Conservation (phyloP, 2,329 filamentous ascomycete species). For the Coniella lustricola region DNA sequence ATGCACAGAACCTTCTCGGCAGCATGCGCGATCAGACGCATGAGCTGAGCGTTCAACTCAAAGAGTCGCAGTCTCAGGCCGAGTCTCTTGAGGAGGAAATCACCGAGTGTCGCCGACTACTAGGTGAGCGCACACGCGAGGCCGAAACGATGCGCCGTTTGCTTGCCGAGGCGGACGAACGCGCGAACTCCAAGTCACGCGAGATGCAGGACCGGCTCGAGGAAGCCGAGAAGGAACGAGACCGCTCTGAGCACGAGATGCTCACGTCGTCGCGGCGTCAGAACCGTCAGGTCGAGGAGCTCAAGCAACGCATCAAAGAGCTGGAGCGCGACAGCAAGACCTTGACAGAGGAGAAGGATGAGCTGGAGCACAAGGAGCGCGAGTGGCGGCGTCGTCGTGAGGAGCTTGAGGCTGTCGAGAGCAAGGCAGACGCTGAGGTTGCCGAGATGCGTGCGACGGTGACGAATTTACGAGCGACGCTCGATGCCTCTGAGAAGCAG, state of each 20-base stretch:
- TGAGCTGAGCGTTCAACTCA: slow-evolving; percentile 85
- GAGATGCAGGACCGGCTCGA: slow-evolving; percentile 90
- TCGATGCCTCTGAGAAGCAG: slow-evolving; percentile 84
- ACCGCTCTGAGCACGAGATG: slow-evolving; percentile 86
- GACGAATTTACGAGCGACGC: slow-evolving; percentile 65
- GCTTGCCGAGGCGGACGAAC: slow-evolving; percentile 76
- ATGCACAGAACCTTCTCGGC: slow-evolving; percentile 75
- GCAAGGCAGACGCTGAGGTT: slow-evolving; percentile 64
- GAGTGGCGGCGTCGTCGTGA: slow-evolving; percentile 69
- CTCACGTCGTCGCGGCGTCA: slow-evolving; percentile 68
- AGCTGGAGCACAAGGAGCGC: slow-evolving; percentile 64
- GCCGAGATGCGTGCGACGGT: slow-evolving; percentile 71
- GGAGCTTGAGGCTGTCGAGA: slow-evolving; percentile 65
- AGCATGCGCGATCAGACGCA: slow-evolving; percentile 91
- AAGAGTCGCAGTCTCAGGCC: slow-evolving; percentile 73
- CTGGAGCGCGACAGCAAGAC: slow-evolving; percentile 70
- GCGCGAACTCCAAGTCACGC: slow-evolving; percentile 72
- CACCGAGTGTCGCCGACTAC: slow-evolving; percentile 75
- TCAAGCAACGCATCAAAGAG: slow-evolving; percentile 71
- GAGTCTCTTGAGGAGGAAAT: slow-evolving; percentile 91
- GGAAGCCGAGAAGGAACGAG: slow-evolving; percentile 84
- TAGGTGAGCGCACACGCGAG: slow-evolving; percentile 83
- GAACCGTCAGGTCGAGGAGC: slow-evolving; percentile 78
- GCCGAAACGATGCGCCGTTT: slow-evolving; percentile 90
- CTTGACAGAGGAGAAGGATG: slow-evolving; percentile 68